Evolutionary conservation across 345 rosid genomes (phyloP).

Genomic region (Syzygium oleosum): DNA sequence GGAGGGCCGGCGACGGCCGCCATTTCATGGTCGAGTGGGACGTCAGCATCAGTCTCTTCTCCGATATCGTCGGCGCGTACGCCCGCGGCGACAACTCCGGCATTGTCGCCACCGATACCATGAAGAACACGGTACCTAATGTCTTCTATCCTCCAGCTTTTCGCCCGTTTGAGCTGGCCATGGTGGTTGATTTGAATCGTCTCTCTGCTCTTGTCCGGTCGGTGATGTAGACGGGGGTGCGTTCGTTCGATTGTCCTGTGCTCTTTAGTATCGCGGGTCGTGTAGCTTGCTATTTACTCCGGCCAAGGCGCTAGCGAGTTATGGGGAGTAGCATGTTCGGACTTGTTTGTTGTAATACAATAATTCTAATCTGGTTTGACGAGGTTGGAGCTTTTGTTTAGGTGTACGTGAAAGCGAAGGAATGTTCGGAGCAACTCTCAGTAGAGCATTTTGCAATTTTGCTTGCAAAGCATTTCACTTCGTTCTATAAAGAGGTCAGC

Average conservation of each 20-base stretch:
- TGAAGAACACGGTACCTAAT: constrained; percentile 72
- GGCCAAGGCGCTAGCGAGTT: not conserved
- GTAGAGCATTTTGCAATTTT: constrained; percentile 76
- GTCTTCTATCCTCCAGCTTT: not conserved
- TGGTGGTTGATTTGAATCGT: not conserved
- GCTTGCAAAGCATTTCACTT: constrained; percentile 72
- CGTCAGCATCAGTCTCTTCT: constrained; percentile 61
- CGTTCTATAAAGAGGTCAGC: constrained; percentile 65
- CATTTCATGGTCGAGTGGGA: constrained; percentile 78
- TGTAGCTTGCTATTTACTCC: not conserved
- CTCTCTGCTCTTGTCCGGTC: not conserved
- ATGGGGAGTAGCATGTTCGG: not conserved
- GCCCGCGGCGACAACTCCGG: constrained; percentile 62
- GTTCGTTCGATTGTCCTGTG: not conserved
- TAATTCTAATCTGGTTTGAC: not conserved
- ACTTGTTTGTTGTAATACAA: not conserved
- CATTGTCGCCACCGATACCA: constrained; percentile 92
- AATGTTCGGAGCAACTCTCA: constrained; percentile 56
- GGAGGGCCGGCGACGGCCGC: constrained; percentile 47
- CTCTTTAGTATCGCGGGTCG: not conserved
- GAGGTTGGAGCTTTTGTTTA: constrained; percentile 2
- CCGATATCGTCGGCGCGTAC: constrained; percentile 69
- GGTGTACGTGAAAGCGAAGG: constrained; percentile 92
- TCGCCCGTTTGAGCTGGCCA: not conserved
- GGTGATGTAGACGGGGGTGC: not conserved